These are phyloP conservation scores for Arthrinium phaeospermum DNA, from an alignment of 2,329 filamentous ascomycete species.

Conservation along the genomic window DNA sequence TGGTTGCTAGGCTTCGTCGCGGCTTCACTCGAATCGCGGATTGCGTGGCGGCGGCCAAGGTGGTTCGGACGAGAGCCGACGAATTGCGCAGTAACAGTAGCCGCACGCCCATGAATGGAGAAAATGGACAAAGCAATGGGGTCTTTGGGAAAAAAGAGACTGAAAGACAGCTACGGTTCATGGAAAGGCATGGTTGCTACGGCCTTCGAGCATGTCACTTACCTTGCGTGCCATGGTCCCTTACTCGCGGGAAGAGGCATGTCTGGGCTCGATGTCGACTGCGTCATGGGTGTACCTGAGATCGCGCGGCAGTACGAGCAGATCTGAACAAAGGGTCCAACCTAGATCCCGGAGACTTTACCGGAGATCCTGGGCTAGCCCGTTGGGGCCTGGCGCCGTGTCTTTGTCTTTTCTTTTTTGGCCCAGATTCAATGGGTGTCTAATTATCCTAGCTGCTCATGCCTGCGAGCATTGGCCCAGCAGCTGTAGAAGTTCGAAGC, in stretches of 20 bases:
- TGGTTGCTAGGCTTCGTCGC: slow-evolving; percentile 7
- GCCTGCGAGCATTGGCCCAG: not conserved
- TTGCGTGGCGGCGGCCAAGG: not conserved
- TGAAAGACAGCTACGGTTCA: too few relatives aligned
- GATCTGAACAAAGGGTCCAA: slow-evolving; percentile 25
- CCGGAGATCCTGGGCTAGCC: slow-evolving; percentile 23
- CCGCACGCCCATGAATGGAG: not conserved
- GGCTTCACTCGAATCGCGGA: slow-evolving; percentile 3
- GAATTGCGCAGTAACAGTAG: not conserved
- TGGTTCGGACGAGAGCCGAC: not conserved
- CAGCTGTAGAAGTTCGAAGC: not conserved
- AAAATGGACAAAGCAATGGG: not conserved
- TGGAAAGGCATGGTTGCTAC: not conserved
- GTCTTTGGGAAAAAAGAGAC: too few relatives aligned
- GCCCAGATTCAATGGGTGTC: not conserved
- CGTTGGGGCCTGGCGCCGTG: slow-evolving; percentile 16
- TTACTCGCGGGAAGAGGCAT: not conserved
- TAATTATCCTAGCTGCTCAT: not conserved
- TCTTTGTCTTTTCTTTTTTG: slow-evolving; percentile 1
- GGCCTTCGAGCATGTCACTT: not conserved
- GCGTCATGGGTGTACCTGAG: slow-evolving; percentile 31
- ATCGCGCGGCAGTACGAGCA: slow-evolving; percentile 26
- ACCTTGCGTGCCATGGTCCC: not conserved
- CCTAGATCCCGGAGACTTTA: slow-evolving; percentile 15
- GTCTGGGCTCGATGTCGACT: slow-evolving; percentile 30